These are phyloP conservation scores for Malus hybrid DNA, from an alignment of 331 rosid species.

Conservation along the genomic window DNA sequence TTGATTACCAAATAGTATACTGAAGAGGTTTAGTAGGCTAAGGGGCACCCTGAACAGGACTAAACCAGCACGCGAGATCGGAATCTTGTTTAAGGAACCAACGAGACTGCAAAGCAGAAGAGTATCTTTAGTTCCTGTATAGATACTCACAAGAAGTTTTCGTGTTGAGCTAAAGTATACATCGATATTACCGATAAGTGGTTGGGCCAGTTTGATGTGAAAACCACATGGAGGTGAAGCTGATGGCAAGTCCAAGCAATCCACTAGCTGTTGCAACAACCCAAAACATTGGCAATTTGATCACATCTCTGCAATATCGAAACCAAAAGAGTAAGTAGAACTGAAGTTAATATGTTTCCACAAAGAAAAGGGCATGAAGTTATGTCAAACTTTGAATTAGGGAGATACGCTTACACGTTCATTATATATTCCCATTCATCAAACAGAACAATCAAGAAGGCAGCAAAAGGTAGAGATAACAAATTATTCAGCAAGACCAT, in stretches of 20 bases:
- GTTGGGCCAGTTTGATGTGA: constrained; percentile 86
- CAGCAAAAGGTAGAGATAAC: constrained; percentile 70
- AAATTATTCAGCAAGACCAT: constrained; percentile 88
- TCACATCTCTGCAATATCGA: constrained; percentile 51
- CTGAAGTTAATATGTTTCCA: background rate
- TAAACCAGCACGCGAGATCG: constrained; percentile 70
- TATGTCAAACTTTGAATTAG: background rate
- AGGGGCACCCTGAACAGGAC: constrained; percentile 66
- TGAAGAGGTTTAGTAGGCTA: constrained; percentile 59
- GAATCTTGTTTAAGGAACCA: constrained; percentile 95
- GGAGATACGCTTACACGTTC: constrained; percentile 48
- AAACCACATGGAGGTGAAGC: constrained; percentile 95
- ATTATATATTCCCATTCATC: constrained; percentile 73
- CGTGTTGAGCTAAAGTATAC: background rate
- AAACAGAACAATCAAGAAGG: constrained; percentile 49
- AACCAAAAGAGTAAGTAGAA: constrained; percentile 9
- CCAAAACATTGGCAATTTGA: constrained; percentile 71
- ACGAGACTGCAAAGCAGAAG: constrained; percentile 51
- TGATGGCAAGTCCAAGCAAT: constrained; percentile 75
- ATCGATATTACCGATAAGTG: constrained; percentile 51
- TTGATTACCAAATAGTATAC: constrained; percentile 66
- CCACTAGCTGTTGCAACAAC: constrained; percentile 76
- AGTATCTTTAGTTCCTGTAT: background rate
- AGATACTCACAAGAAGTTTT: background rate
- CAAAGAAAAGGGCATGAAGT: background rate